phyloP scores from a whole-genome alignment of 1,139 yeast species.

The Candida anutae region DNA sequence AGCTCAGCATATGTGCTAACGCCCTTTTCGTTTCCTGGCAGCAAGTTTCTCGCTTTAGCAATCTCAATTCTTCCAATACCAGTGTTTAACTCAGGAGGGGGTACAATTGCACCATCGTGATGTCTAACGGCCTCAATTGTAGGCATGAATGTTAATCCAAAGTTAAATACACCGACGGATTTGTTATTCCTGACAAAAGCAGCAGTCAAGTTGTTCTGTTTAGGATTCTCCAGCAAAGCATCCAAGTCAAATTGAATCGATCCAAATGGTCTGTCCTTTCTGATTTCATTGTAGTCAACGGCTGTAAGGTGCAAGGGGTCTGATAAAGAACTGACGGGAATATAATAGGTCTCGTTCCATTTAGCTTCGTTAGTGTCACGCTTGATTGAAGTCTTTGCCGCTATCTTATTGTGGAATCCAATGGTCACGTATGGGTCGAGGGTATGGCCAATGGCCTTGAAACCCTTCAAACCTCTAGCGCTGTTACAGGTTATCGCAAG shows the following conservation, averaged over 20 bases:
- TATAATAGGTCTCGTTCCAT: constrained; percentile 74
- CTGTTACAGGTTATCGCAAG: constrained; percentile 58
- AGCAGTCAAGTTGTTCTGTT: constrained; percentile 44
- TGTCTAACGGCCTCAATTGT: constrained; percentile 66
- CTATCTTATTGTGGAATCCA: constrained; percentile 49
- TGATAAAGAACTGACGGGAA: constrained; percentile 66
- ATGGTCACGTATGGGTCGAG: constrained; percentile 85
- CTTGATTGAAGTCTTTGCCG: constrained; percentile 62
- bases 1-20: constrained; percentile 68
- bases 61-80: constrained; percentile 69
- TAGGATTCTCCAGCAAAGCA: constrained; percentile 47
- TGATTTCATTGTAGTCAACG: constrained; percentile 65
- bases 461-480: constrained; percentile 64
- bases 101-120: constrained; percentile 79
- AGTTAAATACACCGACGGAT: constrained; percentile 66
- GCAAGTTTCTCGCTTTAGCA: constrained; percentile 45
- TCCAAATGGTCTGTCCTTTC: constrained; percentile 81
- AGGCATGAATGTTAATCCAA: constrained; percentile 71
- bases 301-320: constrained; percentile 71
- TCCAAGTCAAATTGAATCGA: constrained; percentile 70
- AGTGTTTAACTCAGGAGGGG: constrained; percentile 89
- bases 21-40: constrained; percentile 32
- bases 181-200: constrained; percentile 72
- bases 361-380: constrained; percentile 61
- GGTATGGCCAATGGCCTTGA: constrained; percentile 65